A percentile compares a stretch with the other conserved stretches of the same genome.
These are phyloP conservation scores for Hordeum marinum DNA, from an alignment of 176 grass and related monocot genomes.

Conservation along the genomic window DNA sequence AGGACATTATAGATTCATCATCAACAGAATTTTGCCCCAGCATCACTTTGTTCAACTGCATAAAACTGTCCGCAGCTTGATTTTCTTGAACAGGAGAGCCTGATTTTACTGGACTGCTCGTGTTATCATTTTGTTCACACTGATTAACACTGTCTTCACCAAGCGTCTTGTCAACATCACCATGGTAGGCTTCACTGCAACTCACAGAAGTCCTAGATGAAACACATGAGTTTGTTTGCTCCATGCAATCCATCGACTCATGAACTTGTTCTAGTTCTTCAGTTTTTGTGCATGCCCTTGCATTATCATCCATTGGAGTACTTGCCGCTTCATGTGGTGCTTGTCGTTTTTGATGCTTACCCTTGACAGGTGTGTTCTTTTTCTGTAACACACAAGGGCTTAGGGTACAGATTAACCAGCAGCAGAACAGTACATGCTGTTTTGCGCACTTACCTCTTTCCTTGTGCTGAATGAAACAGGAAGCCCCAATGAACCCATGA, in stretches of 20 bases:
- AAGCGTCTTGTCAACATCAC: conserved; percentile 20
- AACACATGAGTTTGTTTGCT: conserved; percentile 17
- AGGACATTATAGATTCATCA: conserved; percentile 32
- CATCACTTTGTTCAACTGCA: conserved; percentile 10
- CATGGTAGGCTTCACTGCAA: conserved; percentile 5
- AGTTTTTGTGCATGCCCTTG: conserved; percentile 15
- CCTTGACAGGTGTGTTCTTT: conserved; percentile 22
- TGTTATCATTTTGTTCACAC: conserved; percentile 29
- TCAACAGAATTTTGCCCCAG: conserved; percentile 5
- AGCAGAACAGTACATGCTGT: background rate
- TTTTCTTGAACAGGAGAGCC: conserved; percentile 33
- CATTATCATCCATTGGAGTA: conserved; percentile 24
- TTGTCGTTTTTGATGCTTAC: conserved; percentile 50
- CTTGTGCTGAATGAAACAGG: conserved; percentile 81
- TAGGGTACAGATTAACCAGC: conserved; percentile 18
- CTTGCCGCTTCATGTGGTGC: conserved; percentile 23
- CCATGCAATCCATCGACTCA: conserved; percentile 6
- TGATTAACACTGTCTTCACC: background rate
- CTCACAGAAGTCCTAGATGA: background rate
- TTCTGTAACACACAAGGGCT: conserved; percentile 39
- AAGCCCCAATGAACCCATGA: conserved; percentile 89
- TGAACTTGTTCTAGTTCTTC: conserved; percentile 15
- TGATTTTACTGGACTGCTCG: conserved; percentile 3
- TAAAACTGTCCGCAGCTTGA: background rate
- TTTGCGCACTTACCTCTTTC: conserved; percentile 51